A percentile compares a stretch with the other conserved stretches of the same genome.
These are phyloP conservation scores for Strombidium stylifer DNA, from an alignment of 73 alveolate species.

Conservation along the genomic window DNA sequence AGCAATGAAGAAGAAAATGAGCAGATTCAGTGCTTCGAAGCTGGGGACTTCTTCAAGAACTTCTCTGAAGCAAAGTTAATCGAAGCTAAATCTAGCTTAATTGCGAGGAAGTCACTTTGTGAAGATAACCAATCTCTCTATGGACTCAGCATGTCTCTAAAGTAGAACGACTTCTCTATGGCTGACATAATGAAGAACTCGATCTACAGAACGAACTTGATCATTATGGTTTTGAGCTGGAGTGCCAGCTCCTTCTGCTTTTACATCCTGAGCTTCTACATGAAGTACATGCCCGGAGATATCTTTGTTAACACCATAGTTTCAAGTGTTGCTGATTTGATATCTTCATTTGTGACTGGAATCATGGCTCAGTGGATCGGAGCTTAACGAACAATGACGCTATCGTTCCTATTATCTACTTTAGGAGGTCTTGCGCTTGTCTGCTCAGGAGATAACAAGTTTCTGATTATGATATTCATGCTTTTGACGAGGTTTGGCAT, in stretches of 20 bases:
- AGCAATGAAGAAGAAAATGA: background rate
- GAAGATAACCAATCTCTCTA: constrained; percentile 23
- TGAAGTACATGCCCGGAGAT: constrained; percentile 40
- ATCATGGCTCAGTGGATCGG: background rate
- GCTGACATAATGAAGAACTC: background rate
- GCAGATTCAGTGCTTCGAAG: background rate
- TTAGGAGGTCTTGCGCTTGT: background rate
- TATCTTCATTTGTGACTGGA: background rate
- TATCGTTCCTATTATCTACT: background rate
- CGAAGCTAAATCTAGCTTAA: constrained; percentile 9
- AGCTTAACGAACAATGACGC: background rate
- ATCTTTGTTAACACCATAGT: constrained; percentile 6
- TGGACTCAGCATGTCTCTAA: too few relatives aligned
- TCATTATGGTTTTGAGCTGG: constrained; percentile 5
- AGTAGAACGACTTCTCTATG: too few relatives aligned
- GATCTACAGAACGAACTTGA: background rate
- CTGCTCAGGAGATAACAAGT: background rate
- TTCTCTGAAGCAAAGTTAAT: constrained; percentile 1
- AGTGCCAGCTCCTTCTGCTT: constrained; percentile 17
- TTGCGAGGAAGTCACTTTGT: constrained; percentile 8
- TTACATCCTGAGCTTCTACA: constrained; percentile 35
- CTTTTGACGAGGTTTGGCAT: constrained; percentile 4
- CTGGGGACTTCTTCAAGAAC: background rate
- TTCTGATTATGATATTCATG: background rate
- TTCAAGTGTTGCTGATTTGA: background rate